A percentile compares a stretch with the other conserved stretches of the same genome.
Evolutionary conservation across 495 filamentous ascomycete genomes (phyloP).

Genomic region (Aspergillus olivimuriae): DNA sequence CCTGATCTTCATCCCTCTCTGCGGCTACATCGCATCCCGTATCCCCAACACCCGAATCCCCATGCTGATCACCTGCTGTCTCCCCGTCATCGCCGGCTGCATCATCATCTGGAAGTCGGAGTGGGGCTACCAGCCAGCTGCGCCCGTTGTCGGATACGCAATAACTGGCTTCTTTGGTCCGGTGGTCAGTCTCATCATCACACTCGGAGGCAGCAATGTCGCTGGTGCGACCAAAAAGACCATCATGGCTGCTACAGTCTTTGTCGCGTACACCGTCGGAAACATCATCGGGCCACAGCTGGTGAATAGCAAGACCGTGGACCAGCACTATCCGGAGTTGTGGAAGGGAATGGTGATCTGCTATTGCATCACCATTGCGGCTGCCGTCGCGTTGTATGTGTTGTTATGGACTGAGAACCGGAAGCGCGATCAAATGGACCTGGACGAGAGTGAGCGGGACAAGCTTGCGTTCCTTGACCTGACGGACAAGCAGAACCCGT

Average conservation of each 20-base stretch:
- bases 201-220: conserved; percentile 63
- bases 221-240: conserved; percentile 76
- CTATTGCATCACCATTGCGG: conserved; percentile 60
- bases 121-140: conserved; percentile 56
- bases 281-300: conserved; percentile 70
- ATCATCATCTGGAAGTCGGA: conserved; percentile 66
- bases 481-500: conserved; percentile 70
- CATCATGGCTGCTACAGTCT: conserved; percentile 64
- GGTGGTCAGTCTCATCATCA: conserved; percentile 59
- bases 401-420: conserved; percentile 53
- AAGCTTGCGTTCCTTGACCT: conserved; percentile 64
- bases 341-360: conserved; percentile 69
- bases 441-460: conserved; percentile 57
- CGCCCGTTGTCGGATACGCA: conserved; percentile 62
- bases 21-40: conserved; percentile 53
- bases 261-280: conserved; percentile 68
- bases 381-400: conserved; percentile 48
- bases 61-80: conserved; percentile 56
- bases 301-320: conserved; percentile 53
- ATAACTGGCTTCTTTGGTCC: conserved; percentile 66
- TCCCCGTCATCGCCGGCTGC: conserved; percentile 69
- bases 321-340: conserved; percentile 60
- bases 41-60: conserved; percentile 59
- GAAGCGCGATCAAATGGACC: conserved; percentile 33
- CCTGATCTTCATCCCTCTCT: conserved; percentile 57